Evolutionary conservation across 2,329 filamentous ascomycete species (phyloP).

Genomic region (Anisogramma anomala): DNA sequence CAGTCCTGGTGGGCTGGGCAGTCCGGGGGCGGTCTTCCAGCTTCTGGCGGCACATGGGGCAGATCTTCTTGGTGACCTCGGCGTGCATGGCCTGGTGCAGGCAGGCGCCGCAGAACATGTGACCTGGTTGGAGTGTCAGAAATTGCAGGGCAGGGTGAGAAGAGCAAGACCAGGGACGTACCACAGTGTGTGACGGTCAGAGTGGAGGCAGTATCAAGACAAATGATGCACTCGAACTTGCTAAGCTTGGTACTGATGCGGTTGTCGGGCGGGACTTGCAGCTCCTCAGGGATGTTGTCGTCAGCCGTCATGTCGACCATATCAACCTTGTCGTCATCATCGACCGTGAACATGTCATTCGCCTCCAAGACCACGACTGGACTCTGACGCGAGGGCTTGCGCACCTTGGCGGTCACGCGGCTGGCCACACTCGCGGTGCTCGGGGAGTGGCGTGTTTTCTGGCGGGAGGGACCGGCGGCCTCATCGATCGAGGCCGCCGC

Average conservation of each 20-base stretch:
- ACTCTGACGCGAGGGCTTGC: not conserved
- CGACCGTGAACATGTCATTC: slow-evolving; percentile 20
- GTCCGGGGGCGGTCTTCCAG: slow-evolving; percentile 30
- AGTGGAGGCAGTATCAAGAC: slow-evolving; percentile 49
- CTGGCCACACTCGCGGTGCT: slow-evolving; percentile 1
- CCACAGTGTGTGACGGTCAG: slow-evolving; percentile 56
- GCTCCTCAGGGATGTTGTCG: slow-evolving; percentile 29
- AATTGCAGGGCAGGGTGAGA: not conserved
- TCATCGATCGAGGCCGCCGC: slow-evolving; percentile 2
- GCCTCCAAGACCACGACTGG: slow-evolving; percentile 1
- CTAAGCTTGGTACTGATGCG: slow-evolving; percentile 40
- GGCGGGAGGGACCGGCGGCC: slow-evolving; percentile 4
- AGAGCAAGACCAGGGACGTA: slow-evolving; percentile 27
- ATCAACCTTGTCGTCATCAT: slow-evolving; percentile 18
- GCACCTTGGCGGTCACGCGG: not conserved
- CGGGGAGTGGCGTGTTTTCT: slow-evolving; percentile 6
- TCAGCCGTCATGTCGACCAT: slow-evolving; percentile 33
- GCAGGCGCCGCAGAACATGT: slow-evolving; percentile 53
- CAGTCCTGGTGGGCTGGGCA: slow-evolving; percentile 26
- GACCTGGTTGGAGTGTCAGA: slow-evolving; percentile 32
- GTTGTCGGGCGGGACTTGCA: slow-evolving; percentile 34
- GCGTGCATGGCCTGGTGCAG: slow-evolving; percentile 49
- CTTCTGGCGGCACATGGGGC: slow-evolving; percentile 52
- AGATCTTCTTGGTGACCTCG: slow-evolving; percentile 43
- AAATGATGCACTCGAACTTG: slow-evolving; percentile 54